These are phyloP conservation scores for Myriosclerotinia duriaeana DNA, from an alignment of 2,329 filamentous ascomycete genomes.

Conservation along the genomic window DNA sequence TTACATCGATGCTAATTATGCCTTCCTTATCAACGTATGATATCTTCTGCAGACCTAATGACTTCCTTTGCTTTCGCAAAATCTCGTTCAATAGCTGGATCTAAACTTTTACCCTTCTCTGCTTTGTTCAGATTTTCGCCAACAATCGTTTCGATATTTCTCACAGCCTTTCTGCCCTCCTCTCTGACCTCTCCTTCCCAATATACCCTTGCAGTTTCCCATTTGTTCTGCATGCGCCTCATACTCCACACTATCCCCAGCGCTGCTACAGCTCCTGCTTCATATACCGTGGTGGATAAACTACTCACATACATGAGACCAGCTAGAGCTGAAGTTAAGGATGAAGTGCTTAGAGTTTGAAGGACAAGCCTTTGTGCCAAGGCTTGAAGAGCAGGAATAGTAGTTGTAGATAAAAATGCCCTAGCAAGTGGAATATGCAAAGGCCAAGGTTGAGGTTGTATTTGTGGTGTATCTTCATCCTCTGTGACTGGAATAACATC, in stretches of 20 bases:
- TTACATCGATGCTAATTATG: constrained; percentile 22
- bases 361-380: constrained; percentile 73
- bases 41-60: constrained; percentile 18
- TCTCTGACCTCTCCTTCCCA: constrained; percentile 69
- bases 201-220: constrained; percentile 59
- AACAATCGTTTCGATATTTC: constrained; percentile 55
- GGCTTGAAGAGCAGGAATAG: constrained; percentile 68
- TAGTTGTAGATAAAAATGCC: constrained; percentile 63
- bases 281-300: constrained; percentile 55
- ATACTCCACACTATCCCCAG: constrained; percentile 61
- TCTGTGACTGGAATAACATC: constrained; percentile 30
- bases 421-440: constrained; percentile 71
- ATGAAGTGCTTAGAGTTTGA: constrained; percentile 68
- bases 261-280: constrained; percentile 61
- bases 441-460: constrained; percentile 57
- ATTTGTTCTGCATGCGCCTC: constrained; percentile 59
- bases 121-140: constrained; percentile 31
- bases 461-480: constrained; percentile 30
- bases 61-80: constrained; percentile 15
- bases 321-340: constrained; percentile 56
- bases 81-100: constrained; percentile 16
- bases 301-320: constrained; percentile 58
- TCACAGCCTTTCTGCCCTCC: constrained; percentile 62
- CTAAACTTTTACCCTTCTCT: constrained; percentile 16
- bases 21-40: constrained; percentile 18